Evolutionary conservation across 208 protist genomes (phyloP), one percentile per base, ranked within the genome.

Genomic region (Crithidia acanthocephali): DNA sequence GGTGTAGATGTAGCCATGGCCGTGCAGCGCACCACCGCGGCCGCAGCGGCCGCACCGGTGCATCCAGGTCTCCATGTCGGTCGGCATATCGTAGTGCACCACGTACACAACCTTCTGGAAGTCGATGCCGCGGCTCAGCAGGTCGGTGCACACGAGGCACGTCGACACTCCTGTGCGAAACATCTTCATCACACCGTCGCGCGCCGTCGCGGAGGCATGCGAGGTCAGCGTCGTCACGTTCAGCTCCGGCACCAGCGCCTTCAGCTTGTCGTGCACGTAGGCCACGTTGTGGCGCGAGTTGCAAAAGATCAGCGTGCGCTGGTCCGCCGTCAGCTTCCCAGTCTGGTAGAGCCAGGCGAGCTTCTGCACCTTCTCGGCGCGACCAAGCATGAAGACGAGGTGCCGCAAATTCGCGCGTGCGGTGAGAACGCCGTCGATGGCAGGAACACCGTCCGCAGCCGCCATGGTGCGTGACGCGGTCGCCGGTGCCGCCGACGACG

Each of bases 141-240:
- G 93, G 84, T 99, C 98, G 20, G 99, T 99, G 74, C 88, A 98
- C 6, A 99, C 71, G 1, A 99, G 91, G 25, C 98, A 84, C 51
- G 76, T 94, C 15, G 85, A 95, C 28, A 98, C 80, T 45, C 98
- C 98, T 2, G 68, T 85, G 27, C 90, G 45, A 72, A 99, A 99
- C 65, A 97, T 91, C 57, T 96, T 84, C 61, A 99, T 83, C 18
- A 84, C 85, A 0, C 83, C 86, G 8, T 80, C 65, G 18, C 85
- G 84, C 40, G 76, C 88, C 28, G 80, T 84, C 20, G 74, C 52
- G n/a, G 83, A 90, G 63, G 79, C 60, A 51, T 79, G 84, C 23
- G 88, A 89, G 47, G 91, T 87, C 22, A 96, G 74, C 18, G 81
- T 91, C 1, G 86, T 86, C 3, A 90, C 55, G 68, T 84, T 76